Base-by-base conservation (phyloP, 176 grass and related monocot genomes). In the Luzula sylvatica region DNA sequence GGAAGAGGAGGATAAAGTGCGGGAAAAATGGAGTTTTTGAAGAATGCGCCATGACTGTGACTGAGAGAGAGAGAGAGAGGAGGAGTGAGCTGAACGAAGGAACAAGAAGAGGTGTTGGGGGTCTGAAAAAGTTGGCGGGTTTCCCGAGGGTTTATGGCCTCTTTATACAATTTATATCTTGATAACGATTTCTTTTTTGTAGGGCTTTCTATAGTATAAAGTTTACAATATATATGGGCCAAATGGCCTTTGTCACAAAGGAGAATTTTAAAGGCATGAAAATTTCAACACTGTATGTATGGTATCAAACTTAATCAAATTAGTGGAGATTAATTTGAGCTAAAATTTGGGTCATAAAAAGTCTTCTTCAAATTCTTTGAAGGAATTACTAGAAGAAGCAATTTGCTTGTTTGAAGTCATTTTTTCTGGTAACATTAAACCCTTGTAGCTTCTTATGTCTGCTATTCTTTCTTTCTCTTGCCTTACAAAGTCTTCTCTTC, bases 401-500 rank as follows among this genome's bases (percentile, higher is more conserved):
- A 98, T 90, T 80, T 98, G 92, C 59, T 77, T 83, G 55, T 90
- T 98, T 43, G 92, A 90, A 14, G 86, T 87, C 92, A 90, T 98
- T 72, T 87, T 98, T 73, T 98, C 86, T 26, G 81, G 70, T 24
- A 90, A 80, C 86, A 98, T 98, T 13, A 98, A 67, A 24, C 81
- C 86, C 58, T 87, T 98, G 86, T 90, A 98, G 69, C 86, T 90
- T 43, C 86, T 72, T 30, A 87, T 68, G 38, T 83, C 86, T 17
- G 81, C 86, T 49, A 58, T 40, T 61, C 79, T 79, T 51, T 83
- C 81, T 75, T 82, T 90, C 77, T 87, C 65, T 52, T 87, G 23
- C 75, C 67, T 76, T 24, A 80, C 77, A 3, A 98, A 21, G 43
- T 92, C 92, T 27, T 87, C 86, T 23, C 79, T 72, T 7, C 68